Evolutionary conservation across 352 stramenopile genomes (phyloP).

Genomic region (Globisporangium carolinianum): DNA sequence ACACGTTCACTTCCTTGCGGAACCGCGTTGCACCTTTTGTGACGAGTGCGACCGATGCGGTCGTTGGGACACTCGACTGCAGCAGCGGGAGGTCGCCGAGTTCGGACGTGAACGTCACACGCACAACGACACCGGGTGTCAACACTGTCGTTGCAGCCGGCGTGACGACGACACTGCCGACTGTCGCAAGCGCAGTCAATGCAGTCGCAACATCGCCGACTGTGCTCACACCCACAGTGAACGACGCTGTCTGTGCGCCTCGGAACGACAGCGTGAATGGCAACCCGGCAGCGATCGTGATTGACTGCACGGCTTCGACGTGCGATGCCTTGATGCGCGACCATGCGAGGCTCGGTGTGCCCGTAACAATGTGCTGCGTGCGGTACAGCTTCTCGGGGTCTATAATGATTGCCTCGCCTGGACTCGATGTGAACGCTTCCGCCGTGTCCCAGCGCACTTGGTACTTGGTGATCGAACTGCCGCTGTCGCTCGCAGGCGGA

Average conservation of each 20-base stretch:
- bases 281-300: constrained; percentile 17
- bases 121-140: constrained; percentile 17
- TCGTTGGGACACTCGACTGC: neutral
- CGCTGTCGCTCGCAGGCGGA: constrained; percentile 50
- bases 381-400: constrained; percentile 47
- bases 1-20: constrained; percentile 58
- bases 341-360: constrained; percentile 49
- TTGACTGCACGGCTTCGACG: constrained; percentile 34
- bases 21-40: constrained; percentile 43
- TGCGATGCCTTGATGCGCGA: constrained; percentile 26
- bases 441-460: constrained; percentile 63
- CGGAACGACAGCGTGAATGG: constrained; percentile 54
- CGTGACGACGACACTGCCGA: constrained; percentile 40
- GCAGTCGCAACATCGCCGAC: constrained; percentile 18
- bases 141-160: constrained; percentile 19
- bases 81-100: constrained; percentile 45
- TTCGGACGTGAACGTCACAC: constrained; percentile 51
- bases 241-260: constrained; percentile 18
- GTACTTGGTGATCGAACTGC: constrained; percentile 60
- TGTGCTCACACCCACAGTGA: constrained; percentile 35
- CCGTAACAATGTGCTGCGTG: constrained; percentile 44
- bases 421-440: constrained; percentile 38
- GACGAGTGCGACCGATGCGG: constrained; percentile 22
- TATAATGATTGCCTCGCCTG: constrained; percentile 35
- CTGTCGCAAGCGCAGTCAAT: constrained; percentile 31